A percentile compares a stretch with the other conserved stretches of the same genome.
These are phyloP conservation scores for Taxillus chinensis DNA, from an alignment of 164 flowering plant genomes.

Conservation along the genomic window DNA sequence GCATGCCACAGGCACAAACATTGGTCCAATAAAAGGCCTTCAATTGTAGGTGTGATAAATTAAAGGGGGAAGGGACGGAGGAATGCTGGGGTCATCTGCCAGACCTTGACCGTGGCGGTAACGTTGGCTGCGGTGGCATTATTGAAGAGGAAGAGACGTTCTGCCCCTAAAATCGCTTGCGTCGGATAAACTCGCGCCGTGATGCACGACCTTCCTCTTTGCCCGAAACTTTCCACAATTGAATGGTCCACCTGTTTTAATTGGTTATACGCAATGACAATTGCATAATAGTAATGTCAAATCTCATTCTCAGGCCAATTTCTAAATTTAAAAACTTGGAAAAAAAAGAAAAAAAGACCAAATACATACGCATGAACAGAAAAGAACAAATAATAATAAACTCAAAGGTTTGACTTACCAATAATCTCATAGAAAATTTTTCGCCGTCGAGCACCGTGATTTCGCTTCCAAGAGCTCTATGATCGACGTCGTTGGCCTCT, in stretches of 20 bases:
- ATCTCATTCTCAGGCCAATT: no score
- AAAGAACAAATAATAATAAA: no score
- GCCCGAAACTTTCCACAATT: conserved; percentile 46
- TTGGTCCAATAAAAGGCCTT: no score
- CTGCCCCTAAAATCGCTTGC: conserved; percentile 36
- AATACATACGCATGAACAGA: no score
- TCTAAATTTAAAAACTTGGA: no score
- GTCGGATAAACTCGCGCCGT: conserved; percentile 53
- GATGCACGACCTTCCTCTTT: conserved; percentile 44
- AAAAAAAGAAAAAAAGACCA: no score
- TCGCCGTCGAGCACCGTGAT: conserved; percentile 48
- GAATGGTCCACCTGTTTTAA: conserved; percentile 47
- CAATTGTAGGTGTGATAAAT: no score
- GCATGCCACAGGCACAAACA: no score
- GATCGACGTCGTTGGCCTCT: conserved; percentile 25
- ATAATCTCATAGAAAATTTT: conserved; percentile 27
- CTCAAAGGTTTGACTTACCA: conserved; percentile 26
- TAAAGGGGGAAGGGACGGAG: conserved; percentile 32
- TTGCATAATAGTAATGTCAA: no score
- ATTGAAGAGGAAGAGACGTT: conserved; percentile 39
- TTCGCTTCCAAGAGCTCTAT: conserved; percentile 27
- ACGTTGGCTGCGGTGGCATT: conserved; percentile 43
- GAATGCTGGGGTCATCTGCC: conserved; percentile 49
- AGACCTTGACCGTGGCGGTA: conserved; percentile 32
- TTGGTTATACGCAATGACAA: no score